Evolutionary conservation across 1,284 basidiomycete species (phyloP).

Genomic region (Naganishia albida): DNA sequence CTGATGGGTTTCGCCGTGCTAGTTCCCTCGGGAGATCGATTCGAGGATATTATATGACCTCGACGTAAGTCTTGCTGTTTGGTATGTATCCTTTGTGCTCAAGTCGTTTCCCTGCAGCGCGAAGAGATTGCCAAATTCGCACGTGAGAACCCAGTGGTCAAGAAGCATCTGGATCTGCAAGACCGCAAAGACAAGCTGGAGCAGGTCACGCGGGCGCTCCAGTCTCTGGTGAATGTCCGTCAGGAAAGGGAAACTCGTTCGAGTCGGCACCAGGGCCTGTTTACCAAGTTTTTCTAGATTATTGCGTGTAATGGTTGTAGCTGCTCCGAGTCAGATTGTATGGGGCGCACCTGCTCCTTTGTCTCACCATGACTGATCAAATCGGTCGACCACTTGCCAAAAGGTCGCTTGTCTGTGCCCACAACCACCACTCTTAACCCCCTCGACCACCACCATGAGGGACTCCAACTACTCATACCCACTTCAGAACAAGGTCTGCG

Average conservation of each 20-base stretch:
- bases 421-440: too few relatives aligned
- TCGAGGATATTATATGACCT: conserved; percentile 89
- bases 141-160: conserved; percentile 84
- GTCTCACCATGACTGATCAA: too few relatives aligned
- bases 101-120: conserved; percentile 50
- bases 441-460: conserved; percentile 64
- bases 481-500: conserved; percentile 89
- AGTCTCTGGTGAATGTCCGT: conserved; percentile 77
- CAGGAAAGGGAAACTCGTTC: conserved; percentile 59
- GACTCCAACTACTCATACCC: conserved; percentile 97
- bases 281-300: conserved; percentile 49
- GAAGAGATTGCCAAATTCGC: conserved; percentile 86
- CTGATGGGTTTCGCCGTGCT: conserved; percentile 8
- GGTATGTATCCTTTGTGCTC: not conserved
- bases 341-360: too few relatives aligned
- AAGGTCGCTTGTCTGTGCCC: too few relatives aligned
- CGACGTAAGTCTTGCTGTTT: conserved; percentile 63
- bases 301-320: conserved; percentile 4
- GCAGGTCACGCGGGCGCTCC: conserved; percentile 89
- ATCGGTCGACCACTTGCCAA: not conserved
- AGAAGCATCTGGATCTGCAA: conserved; percentile 89
- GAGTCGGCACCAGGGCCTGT: conserved; percentile 42
- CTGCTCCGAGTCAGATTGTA: not conserved
- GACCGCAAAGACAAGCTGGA: conserved; percentile 97
- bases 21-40: conserved; percentile 98